Conservation (phyloP, 352 stramenopile species). For the Stephanocyclus meneghinianus region DNA sequence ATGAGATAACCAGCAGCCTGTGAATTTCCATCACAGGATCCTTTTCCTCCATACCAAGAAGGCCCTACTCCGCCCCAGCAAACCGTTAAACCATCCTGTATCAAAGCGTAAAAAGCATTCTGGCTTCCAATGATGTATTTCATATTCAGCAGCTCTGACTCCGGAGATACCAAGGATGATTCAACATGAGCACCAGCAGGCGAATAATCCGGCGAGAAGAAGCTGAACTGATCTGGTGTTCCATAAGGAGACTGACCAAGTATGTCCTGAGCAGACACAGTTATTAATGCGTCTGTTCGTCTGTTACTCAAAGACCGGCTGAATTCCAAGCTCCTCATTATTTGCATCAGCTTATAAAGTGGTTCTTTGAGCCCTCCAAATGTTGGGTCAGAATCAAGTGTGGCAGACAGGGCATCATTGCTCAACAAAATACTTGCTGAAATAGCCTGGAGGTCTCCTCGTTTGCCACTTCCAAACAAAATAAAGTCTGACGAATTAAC, state of each 20-base stretch:
- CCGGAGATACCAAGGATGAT: constrained; percentile 14
- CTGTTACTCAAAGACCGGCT: constrained; percentile 16
- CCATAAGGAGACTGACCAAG: constrained; percentile 54
- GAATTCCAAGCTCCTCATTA: constrained; percentile 60
- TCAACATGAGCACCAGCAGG: constrained; percentile 26
- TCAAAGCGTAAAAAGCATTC: constrained; percentile 40
- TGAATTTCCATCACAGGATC: not conserved
- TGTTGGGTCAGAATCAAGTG: constrained; percentile 50
- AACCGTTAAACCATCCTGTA: constrained; percentile 17
- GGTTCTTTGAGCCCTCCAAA: constrained; percentile 45
- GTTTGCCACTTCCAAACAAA: constrained; percentile 38
- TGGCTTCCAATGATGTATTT: constrained; percentile 26
- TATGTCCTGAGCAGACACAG: not conserved
- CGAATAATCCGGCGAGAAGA: constrained; percentile 34
- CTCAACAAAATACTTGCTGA: constrained; percentile 15
- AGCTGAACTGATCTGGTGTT: constrained; percentile 60
- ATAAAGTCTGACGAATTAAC: constrained; percentile 5
- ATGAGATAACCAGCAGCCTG: constrained; percentile 22
- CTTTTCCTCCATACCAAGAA: not conserved
- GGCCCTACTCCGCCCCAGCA: constrained; percentile 34
- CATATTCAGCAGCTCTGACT: constrained; percentile 40
- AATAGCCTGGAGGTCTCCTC: constrained; percentile 36
- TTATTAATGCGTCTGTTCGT: constrained; percentile 31
- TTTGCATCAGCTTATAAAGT: constrained; percentile 54
- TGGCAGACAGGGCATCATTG: constrained; percentile 41